These are phyloP conservation scores for Lolium rigidum DNA, from an alignment of 176 grass and related monocot species.

Conservation along the genomic window DNA sequence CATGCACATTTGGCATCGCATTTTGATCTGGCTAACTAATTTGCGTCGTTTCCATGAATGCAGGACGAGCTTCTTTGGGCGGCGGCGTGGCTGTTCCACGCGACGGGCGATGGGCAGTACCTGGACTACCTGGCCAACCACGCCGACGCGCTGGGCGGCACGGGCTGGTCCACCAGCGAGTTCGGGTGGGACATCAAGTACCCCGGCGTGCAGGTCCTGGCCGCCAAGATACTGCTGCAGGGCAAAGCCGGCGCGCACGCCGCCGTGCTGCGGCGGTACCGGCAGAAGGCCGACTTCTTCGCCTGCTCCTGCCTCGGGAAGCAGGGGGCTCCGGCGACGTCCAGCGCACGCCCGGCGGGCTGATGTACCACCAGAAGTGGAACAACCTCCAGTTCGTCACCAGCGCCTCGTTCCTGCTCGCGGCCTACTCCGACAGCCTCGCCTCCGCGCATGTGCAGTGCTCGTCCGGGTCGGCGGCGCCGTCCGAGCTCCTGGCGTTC, in stretches of 20 bases:
- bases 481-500: conserved; percentile 60
- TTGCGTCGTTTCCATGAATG: no score
- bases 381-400: conserved; percentile 95
- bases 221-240: conserved; percentile 65
- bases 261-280: conserved; percentile 59
- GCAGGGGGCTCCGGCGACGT: conserved; percentile 54
- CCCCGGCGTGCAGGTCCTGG: conserved; percentile 77
- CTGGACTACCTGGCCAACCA: conserved; percentile 81
- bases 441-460: conserved; percentile 45
- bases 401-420: conserved; percentile 71
- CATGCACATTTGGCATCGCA: background rate
- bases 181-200: conserved; percentile 98
- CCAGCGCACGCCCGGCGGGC: conserved; percentile 63
- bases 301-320: conserved; percentile 77
- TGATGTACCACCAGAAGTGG: conserved; percentile 75
- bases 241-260: conserved; percentile 46
- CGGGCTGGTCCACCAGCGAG: conserved; percentile 60
- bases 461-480: conserved; percentile 18
- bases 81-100: conserved; percentile 79
- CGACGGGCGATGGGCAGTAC: conserved; percentile 58
- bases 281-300: conserved; percentile 80
- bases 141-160: conserved; percentile 78
- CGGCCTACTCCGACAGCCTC: conserved; percentile 76
- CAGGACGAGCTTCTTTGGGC: conserved; percentile 96
- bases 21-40: no score